Percentiles rank a stretch among this genome's conserved stretches.
Conservation (phyloP, 2,329 filamentous ascomycete species). For the Fusarium miscanthi region DNA sequence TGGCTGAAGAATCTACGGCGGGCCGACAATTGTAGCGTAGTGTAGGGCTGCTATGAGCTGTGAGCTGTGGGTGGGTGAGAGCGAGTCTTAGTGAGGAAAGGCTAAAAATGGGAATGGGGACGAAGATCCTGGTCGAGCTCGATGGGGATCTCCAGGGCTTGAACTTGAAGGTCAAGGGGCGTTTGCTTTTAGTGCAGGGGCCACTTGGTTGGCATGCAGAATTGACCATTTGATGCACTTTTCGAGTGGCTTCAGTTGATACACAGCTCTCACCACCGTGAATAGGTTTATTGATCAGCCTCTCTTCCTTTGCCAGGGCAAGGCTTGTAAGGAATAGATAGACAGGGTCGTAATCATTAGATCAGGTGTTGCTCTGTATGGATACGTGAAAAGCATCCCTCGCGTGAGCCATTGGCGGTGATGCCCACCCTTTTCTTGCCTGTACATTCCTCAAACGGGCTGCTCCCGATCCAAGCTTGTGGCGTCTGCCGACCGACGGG, state of each 20-base stretch:
- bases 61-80: neutral
- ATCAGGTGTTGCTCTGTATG: neutral
- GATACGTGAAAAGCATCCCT: conserved; percentile 9
- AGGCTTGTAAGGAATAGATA: neutral
- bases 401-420: conserved; percentile 13
- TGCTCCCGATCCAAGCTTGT: conserved; percentile 41
- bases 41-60: neutral
- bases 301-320: conserved; percentile 7
- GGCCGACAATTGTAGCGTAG: conserved; percentile 4
- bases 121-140: conserved; percentile 24
- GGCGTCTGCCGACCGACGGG: conserved; percentile 33
- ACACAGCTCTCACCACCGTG: neutral
- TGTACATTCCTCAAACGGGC: conserved; percentile 43
- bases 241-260: neutral
- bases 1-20: conserved; percentile 3
- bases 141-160: conserved; percentile 25
- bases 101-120: conserved; percentile 5
- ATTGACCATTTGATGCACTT: conserved; percentile 17
- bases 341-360: conserved; percentile 1
- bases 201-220: conserved; percentile 24
- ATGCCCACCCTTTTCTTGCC: conserved; percentile 27
- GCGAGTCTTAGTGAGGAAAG: neutral
- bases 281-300: conserved; percentile 9
- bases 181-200: conserved; percentile 10
- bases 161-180: neutral